Evolutionary conservation across 768 basidiomycete species (phyloP).

Genomic region (Hortiboletus campestris): DNA sequence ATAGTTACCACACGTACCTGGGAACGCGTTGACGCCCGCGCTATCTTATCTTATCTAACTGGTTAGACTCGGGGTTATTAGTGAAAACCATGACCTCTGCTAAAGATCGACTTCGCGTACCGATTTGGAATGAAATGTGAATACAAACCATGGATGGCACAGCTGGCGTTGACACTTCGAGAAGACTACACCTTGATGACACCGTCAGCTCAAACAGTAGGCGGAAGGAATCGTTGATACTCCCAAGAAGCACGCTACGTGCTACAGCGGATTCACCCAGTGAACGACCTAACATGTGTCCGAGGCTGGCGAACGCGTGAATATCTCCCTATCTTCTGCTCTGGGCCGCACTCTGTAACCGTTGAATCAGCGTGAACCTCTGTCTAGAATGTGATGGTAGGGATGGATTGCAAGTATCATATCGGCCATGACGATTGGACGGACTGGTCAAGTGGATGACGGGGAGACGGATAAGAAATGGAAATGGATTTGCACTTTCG

Average conservation of each 20-base stretch:
- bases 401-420: not conserved
- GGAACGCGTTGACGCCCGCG: not conserved
- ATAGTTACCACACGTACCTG: conserved; percentile 3
- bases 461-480: not conserved
- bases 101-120: not conserved
- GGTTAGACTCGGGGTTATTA: not conserved
- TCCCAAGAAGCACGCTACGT: not conserved
- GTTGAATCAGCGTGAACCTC: not conserved
- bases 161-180: not conserved
- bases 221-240: not conserved
- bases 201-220: not conserved
- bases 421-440: not conserved
- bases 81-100: not conserved
- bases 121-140: not conserved
- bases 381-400: not conserved
- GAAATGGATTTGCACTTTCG: not conserved
- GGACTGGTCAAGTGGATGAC: not conserved
- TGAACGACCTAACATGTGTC: not conserved
- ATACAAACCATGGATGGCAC: not conserved
- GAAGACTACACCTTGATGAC: not conserved
- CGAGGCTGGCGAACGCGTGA: not conserved
- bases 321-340: not conserved
- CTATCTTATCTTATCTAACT: conserved; percentile 27
- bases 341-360: not conserved
- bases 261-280: not conserved